These are phyloP conservation scores for Pseudopithomyces chartarum DNA, from an alignment of 2,329 filamentous ascomycete genomes.

Conservation along the genomic window DNA sequence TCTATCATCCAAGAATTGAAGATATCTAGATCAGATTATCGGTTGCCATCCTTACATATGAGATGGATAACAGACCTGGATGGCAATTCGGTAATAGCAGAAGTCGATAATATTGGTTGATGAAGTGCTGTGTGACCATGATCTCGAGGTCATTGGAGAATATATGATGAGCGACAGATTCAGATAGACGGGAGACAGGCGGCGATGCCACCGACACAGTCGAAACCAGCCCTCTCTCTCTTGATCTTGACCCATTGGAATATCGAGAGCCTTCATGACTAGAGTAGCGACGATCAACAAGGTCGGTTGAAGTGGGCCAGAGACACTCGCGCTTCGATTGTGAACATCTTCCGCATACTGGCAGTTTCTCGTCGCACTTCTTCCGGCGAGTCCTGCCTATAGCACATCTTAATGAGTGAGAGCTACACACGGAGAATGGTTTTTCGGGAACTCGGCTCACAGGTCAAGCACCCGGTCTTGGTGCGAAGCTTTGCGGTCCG, in stretches of 20 bases:
- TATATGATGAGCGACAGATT: slow-evolving; percentile 4
- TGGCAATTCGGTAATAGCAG: slow-evolving; percentile 37
- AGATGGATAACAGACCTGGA: not conserved
- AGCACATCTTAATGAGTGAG: not conserved
- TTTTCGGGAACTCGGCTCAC: not conserved
- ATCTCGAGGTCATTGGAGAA: slow-evolving; percentile 12
- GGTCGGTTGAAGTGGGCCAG: slow-evolving; percentile 14
- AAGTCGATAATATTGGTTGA: slow-evolving; percentile 20
- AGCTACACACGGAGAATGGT: not conserved
- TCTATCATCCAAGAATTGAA: slow-evolving; percentile 35
- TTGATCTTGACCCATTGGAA: not conserved
- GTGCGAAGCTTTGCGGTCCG: slow-evolving; percentile 5
- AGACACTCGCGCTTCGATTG: slow-evolving; percentile 15
- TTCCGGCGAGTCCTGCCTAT: slow-evolving; percentile 16
- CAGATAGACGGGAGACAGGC: slow-evolving; percentile 8
- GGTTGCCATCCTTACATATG: not conserved
- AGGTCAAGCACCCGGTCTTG: slow-evolving; percentile 9
- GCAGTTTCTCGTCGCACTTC: slow-evolving; percentile 19
- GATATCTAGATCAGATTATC: slow-evolving; percentile 20
- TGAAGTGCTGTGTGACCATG: slow-evolving; percentile 17
- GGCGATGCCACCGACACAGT: not conserved
- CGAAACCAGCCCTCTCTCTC: not conserved
- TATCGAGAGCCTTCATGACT: slow-evolving; percentile 14
- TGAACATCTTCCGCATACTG: slow-evolving; percentile 13
- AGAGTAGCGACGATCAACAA: slow-evolving; percentile 18